Conservation (phyloP, 2,329 filamentous ascomycete genomes). For the Arthrobotrys conoides region DNA sequence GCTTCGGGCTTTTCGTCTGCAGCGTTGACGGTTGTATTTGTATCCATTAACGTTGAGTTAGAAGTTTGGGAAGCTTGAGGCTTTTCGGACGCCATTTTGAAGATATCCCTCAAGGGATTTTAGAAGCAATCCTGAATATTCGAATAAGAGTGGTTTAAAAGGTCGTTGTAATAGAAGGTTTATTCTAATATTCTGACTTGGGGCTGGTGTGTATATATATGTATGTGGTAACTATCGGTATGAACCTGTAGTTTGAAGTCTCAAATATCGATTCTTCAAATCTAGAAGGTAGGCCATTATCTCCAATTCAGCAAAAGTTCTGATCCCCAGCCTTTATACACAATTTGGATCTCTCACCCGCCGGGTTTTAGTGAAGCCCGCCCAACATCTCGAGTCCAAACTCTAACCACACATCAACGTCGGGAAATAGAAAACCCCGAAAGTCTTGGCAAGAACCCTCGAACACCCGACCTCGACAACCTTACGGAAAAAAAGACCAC, state of each 20-base stretch:
- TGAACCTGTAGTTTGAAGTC: too few relatives aligned
- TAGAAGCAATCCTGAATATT: background rate
- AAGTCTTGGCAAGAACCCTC: conserved; percentile 13
- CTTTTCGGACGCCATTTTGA: conserved; percentile 8
- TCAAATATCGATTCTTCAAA: too few relatives aligned
- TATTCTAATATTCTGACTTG: too few relatives aligned
- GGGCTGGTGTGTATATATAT: too few relatives aligned
- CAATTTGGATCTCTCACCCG: background rate
- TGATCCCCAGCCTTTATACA: background rate
- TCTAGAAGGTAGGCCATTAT: background rate
- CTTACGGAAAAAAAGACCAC: background rate
- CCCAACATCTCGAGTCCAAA: background rate
- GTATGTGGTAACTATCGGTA: too few relatives aligned
- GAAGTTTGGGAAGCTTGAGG: background rate
- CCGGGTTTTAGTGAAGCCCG: conserved; percentile 22
- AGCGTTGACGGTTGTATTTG: background rate
- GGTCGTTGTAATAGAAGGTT: too few relatives aligned
- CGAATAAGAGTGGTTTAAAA: too few relatives aligned
- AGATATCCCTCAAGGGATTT: background rate
- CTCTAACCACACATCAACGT: background rate
- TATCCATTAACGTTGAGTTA: background rate
- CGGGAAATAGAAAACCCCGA: conserved; percentile 40
- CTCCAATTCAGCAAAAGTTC: background rate
- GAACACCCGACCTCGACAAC: conserved; percentile 13
- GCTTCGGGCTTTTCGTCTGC: background rate